Evolutionary conservation across 495 filamentous ascomycete genomes (phyloP).

Genomic region (Penicillium riverlandense): DNA sequence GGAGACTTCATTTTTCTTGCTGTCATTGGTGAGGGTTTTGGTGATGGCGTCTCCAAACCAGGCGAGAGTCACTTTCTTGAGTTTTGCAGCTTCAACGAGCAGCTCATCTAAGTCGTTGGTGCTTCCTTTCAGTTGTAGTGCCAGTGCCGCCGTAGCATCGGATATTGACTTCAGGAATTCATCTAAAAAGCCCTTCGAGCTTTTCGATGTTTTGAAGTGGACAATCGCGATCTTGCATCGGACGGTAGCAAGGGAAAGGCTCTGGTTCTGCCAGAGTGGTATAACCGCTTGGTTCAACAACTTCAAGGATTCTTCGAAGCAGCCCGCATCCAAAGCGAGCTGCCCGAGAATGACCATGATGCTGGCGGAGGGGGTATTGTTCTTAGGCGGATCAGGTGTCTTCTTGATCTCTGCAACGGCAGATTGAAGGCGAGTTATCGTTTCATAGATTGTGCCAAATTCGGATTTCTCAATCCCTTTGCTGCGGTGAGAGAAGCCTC

Average conservation of each 20-base stretch:
- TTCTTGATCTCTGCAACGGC: slow-evolving; percentile 20
- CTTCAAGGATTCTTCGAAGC: slow-evolving; percentile 36
- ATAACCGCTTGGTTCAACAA: slow-evolving; percentile 27
- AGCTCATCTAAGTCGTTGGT: slow-evolving; percentile 62
- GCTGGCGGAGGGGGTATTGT: slow-evolving; percentile 21
- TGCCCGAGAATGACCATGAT: slow-evolving; percentile 33
- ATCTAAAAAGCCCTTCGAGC: slow-evolving; percentile 13
- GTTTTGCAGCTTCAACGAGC: slow-evolving; percentile 52
- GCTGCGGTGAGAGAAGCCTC: slow-evolving; percentile 50
- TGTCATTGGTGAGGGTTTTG: slow-evolving; percentile 11
- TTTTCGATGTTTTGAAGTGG: slow-evolving; percentile 29
- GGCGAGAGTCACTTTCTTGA: slow-evolving; percentile 53
- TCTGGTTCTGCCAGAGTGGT: slow-evolving; percentile 25
- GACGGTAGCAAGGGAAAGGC: slow-evolving; percentile 29
- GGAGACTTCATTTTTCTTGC: slow-evolving; percentile 13
- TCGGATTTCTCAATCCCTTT: slow-evolving; percentile 31
- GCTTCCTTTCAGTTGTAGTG: slow-evolving; percentile 56
- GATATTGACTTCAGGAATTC: slow-evolving; percentile 18
- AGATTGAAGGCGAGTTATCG: slow-evolving; percentile 33
- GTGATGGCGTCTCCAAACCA: slow-evolving; percentile 39
- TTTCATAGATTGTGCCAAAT: slow-evolving; percentile 32
- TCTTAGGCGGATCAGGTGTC: slow-evolving; percentile 4
- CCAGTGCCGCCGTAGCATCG: slow-evolving; percentile 40
- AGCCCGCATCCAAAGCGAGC: slow-evolving; percentile 39
- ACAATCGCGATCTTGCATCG: slow-evolving; percentile 38